A percentile compares a stretch with the other conserved stretches of the same genome.
Conservation (phyloP, 1,284 basidiomycete species). For the Melampsora abietis-canadensis region DNA sequence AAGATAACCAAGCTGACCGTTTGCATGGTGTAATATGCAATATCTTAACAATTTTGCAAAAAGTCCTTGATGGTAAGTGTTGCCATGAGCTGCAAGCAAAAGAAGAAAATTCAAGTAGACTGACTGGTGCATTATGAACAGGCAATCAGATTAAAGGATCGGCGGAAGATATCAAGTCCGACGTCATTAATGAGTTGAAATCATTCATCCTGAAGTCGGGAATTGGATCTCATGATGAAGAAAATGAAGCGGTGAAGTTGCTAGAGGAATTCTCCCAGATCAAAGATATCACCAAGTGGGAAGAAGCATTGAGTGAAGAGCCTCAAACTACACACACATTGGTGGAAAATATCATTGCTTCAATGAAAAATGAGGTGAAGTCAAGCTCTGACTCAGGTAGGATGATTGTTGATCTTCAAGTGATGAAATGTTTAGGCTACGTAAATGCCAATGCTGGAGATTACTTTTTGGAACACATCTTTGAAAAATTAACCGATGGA, state of each 20-base stretch:
- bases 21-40: not conserved
- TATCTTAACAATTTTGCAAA: not conserved
- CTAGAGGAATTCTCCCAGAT: not conserved
- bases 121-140: not conserved
- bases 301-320: not conserved
- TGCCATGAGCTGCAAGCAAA: not conserved
- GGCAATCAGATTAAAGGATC: not conserved
- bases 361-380: not conserved
- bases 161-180: not conserved
- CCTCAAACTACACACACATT: not conserved
- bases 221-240: not conserved
- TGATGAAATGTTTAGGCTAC: slow-evolving; percentile 9
- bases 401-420: not conserved
- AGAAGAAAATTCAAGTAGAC: not conserved
- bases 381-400: not conserved
- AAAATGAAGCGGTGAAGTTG: not conserved
- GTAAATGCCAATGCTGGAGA: not conserved
- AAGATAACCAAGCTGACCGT: not conserved
- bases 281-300: slow-evolving; percentile 1
- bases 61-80: slow-evolving; percentile 7
- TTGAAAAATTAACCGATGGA: not conserved
- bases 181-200: not conserved
- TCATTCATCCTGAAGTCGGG: not conserved
- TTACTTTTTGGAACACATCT: slow-evolving; percentile 8
- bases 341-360: not conserved